Evolutionary conservation across 768 basidiomycete genomes (phyloP).

Genomic region (Stropharia rugosoannulata): DNA sequence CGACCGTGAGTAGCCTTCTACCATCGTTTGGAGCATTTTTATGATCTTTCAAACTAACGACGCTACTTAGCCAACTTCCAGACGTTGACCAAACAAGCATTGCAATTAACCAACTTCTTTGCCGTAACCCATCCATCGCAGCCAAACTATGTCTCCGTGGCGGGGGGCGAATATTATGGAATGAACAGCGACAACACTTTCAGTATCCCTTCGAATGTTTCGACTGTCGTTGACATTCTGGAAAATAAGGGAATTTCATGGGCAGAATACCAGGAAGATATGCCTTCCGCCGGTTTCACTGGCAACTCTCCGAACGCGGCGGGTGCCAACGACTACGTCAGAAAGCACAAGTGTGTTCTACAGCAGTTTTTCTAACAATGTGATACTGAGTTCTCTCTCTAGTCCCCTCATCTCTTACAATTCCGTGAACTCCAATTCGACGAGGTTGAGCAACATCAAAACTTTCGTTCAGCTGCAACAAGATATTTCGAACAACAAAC

Average conservation of each 20-base stretch:
- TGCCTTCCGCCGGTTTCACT: constrained; percentile 48
- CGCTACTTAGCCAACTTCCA: constrained; percentile 23
- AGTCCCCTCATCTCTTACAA: constrained; percentile 49
- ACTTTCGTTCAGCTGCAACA: constrained; percentile 63
- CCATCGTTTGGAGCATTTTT: neutral
- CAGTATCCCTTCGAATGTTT: constrained; percentile 44
- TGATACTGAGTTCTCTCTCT: neutral
- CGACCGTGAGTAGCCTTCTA: constrained; percentile 14
- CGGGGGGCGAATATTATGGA: constrained; percentile 56
- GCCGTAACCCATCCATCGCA: constrained; percentile 58
- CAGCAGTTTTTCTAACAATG: neutral
- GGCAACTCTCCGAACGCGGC: constrained; percentile 32
- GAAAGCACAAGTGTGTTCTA: constrained; percentile 29
- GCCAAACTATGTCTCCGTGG: constrained; percentile 55
- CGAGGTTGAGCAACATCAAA: constrained; percentile 43
- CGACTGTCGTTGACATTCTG: constrained; percentile 59
- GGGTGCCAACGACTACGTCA: constrained; percentile 26
- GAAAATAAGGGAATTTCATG: constrained; percentile 58
- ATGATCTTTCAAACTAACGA: neutral
- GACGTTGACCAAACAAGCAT: constrained; percentile 46
- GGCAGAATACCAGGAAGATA: constrained; percentile 62
- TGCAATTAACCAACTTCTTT: constrained; percentile 45
- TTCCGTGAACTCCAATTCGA: constrained; percentile 39
- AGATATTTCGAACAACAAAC: constrained; percentile 45
- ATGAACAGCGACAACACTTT: constrained; percentile 40